phyloP scores from a whole-genome alignment of 306 rosid genomes.

The Malus sylvestris region DNA sequence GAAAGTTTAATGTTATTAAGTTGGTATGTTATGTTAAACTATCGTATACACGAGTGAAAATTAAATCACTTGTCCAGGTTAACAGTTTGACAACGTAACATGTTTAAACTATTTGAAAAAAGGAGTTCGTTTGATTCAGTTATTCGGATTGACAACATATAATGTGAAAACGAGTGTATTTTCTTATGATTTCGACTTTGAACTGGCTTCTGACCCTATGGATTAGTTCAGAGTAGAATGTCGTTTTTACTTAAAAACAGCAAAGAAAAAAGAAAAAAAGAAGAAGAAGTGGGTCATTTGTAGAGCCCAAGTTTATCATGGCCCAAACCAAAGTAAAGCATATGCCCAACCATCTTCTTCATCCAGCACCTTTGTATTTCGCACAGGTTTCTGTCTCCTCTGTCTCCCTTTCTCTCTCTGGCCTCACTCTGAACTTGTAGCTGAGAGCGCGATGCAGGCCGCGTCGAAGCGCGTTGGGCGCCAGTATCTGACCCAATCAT shows the following conservation, averaged over 20 bases:
- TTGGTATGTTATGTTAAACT: not conserved
- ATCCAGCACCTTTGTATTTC: not conserved
- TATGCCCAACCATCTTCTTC: not conserved
- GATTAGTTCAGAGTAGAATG: not conserved
- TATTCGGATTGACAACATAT: not conserved
- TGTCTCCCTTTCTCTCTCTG: not conserved
- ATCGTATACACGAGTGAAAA: not conserved
- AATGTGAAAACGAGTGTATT: not conserved
- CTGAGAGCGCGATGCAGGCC: constrained; percentile 69
- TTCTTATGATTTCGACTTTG: too few species aligned
- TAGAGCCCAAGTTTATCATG: not conserved
- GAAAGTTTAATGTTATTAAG: too few species aligned
- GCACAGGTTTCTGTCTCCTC: not conserved
- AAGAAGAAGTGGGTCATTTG: not conserved
- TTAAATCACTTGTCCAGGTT: too few species aligned
- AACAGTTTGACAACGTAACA: too few species aligned
- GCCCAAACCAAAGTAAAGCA: not conserved
- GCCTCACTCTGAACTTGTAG: constrained; percentile 10
- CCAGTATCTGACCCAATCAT: constrained; percentile 37
- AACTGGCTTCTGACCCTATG: accelerated
- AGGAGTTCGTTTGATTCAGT: not conserved
- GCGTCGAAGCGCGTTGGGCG: constrained; percentile 64
- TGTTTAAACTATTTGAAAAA: not conserved
- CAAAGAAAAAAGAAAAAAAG: not conserved
- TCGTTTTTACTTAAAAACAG: not conserved